phyloP scores from a whole-genome alignment of 768 basidiomycete species.

The Tephrocybe sp. region DNA sequence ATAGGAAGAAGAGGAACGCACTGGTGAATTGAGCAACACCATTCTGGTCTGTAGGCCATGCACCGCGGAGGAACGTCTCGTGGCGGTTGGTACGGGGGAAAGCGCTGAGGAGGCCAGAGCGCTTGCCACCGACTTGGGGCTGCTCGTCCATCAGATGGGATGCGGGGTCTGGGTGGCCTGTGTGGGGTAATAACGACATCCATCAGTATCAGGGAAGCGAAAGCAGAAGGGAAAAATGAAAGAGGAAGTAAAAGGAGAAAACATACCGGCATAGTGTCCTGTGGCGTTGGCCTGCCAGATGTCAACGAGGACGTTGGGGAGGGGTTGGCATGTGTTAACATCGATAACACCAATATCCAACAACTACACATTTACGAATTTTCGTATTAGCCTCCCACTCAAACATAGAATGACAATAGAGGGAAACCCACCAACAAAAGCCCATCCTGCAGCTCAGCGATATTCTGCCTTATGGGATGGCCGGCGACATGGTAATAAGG shows the following conservation, averaged over 20 bases:
- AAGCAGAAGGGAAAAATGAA: neutral
- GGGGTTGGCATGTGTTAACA: conserved; percentile 52
- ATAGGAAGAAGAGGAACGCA: conserved; percentile 23
- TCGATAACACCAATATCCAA: conserved; percentile 59
- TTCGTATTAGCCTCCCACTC: neutral
- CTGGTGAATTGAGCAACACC: conserved; percentile 54
- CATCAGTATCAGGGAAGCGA: neutral
- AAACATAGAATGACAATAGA: neutral
- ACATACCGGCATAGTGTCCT: conserved; percentile 47
- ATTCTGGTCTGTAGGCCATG: conserved; percentile 51
- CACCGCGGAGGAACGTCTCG: conserved; percentile 50
- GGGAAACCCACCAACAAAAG: conserved; percentile 37
- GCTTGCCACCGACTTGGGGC: conserved; percentile 44
- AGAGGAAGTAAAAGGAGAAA: neutral
- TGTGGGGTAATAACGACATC: neutral
- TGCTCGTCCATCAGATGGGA: conserved; percentile 40
- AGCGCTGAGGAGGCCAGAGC: conserved; percentile 38
- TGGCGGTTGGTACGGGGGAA: conserved; percentile 40
- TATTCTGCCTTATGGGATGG: conserved; percentile 51
- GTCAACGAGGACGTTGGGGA: conserved; percentile 55
- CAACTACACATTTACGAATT: conserved; percentile 23
- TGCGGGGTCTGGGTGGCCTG: conserved; percentile 45
- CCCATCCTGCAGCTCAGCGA: conserved; percentile 51
- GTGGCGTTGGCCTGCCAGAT: conserved; percentile 61
- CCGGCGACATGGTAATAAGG: conserved; percentile 51